These are phyloP conservation scores for Pythium vanterpoolii DNA, from an alignment of 352 stramenopile genomes.

Conservation along the genomic window DNA sequence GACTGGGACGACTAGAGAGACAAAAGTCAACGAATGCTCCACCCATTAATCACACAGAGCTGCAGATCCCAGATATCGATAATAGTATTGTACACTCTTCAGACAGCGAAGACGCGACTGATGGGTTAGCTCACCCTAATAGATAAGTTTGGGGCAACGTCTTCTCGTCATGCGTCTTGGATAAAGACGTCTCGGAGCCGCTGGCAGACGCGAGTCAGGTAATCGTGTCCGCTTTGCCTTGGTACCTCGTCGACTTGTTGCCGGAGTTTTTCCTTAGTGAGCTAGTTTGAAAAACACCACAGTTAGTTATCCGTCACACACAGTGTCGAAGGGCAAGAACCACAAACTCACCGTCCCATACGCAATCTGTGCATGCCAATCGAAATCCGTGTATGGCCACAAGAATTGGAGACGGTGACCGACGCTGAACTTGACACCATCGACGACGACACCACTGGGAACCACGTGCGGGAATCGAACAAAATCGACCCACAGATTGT, in stretches of 20 bases:
- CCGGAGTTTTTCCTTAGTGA: conserved; percentile 42
- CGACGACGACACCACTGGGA: conserved; percentile 9
- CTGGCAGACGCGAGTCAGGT: conserved; percentile 51
- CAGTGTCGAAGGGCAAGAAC: background rate
- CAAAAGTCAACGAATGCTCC: background rate
- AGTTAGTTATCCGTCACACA: background rate
- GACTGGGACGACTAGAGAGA: conserved; percentile 79
- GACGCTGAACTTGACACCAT: conserved; percentile 45
- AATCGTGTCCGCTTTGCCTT: conserved; percentile 37
- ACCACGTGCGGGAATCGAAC: conserved; percentile 45
- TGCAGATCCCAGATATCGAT: background rate
- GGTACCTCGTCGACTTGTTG: conserved; percentile 44
- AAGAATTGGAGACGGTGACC: conserved; percentile 45
- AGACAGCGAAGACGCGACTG: conserved; percentile 6
- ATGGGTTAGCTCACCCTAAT: conserved; percentile 5
- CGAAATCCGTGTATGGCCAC: conserved; percentile 53
- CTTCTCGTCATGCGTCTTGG: background rate
- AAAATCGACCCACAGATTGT: conserved; percentile 59
- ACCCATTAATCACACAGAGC: background rate
- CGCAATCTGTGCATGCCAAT: conserved; percentile 36
- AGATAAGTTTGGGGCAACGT: conserved; percentile 11
- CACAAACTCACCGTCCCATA: conserved; percentile 44
- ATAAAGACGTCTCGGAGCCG: conserved; percentile 37
- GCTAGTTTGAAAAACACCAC: conserved; percentile 27
- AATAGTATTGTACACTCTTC: conserved; percentile 18